Base-by-base conservation (phyloP, 176 grass and related monocot genomes). In the Elaeis guineensis region DNA sequence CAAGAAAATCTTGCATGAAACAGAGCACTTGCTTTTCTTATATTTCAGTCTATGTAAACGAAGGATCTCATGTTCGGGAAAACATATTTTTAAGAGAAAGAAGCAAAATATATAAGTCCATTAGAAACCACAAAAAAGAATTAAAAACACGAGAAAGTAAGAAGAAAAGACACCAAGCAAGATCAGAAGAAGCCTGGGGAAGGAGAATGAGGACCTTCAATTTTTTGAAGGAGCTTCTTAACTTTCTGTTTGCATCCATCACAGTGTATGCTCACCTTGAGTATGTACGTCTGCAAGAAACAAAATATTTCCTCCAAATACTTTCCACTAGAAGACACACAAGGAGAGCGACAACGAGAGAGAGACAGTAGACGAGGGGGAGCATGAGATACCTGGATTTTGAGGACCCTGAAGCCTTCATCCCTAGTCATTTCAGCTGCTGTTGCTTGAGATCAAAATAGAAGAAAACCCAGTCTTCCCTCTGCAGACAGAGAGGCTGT, bases 241-340 rank as follows among this genome's bases (percentile, higher is more conserved):
- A 98, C 93, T 75, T 98, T 88, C 62, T 65, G 81, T 85, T 61
- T 92, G 71, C 93, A 98, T 21, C 93, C 93, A 62, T 98, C 93
- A 59, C 93, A 98, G 79, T 98, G 93, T 92, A 98, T 98, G 84
- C 89, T 89, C 74, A 98, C 93, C 66, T 74, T 92, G 29, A 98
- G 73, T n/a, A 86, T 67, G 80, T 89, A 81, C 55, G 89, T 98
- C 93, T 98, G 81, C 75, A 78, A 80, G 55, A 18, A 74, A 35
- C 21, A 67, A 59, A 44, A 12, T 44, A 44, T 44, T 12, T 12
- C 35, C 35, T 44, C 11, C 8, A 44, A 44, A 11, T 12, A 44
- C 28, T 30, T 30, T 5, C 5, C 28, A 17, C 64, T 66, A 48
- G 55, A 12, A 69, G 25, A 3, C 4, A 26, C 6, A 32, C 18